Percentiles rank a stretch among this genome's conserved stretches.
These are phyloP conservation scores for Epichloe brachyelytri DNA, from an alignment of 2,329 filamentous ascomycete genomes.

Conservation along the genomic window DNA sequence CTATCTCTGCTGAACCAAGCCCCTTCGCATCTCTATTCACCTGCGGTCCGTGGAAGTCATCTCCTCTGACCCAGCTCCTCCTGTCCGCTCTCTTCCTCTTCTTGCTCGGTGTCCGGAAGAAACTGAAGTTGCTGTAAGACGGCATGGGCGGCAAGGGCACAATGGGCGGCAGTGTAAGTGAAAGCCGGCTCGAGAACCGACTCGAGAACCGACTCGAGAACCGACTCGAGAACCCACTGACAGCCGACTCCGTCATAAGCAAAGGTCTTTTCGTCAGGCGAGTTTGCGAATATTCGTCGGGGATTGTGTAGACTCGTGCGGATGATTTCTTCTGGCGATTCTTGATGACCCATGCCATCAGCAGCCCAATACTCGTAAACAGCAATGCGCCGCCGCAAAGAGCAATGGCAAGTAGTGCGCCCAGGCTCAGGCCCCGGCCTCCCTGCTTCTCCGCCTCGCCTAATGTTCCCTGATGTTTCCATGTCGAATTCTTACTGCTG, in stretches of 20 bases:
- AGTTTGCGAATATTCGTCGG: constrained; percentile 14
- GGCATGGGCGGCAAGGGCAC: constrained; percentile 19
- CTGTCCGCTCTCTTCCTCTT: neutral
- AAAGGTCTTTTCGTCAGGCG: constrained; percentile 20
- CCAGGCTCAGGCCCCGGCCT: constrained; percentile 17
- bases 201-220: constrained; percentile 3
- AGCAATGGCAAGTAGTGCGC: constrained; percentile 32
- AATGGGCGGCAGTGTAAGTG: constrained; percentile 16
- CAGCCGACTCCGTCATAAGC: constrained; percentile 6
- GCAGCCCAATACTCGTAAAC: constrained; percentile 28
- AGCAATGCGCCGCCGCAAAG: constrained; percentile 34
- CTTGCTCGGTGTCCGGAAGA: constrained; percentile 13
- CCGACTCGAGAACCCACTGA: constrained; percentile 7
- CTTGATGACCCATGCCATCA: constrained; percentile 27
- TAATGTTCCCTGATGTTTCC: constrained; percentile 1
- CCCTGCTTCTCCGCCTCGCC: constrained; percentile 4
- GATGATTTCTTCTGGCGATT: constrained; percentile 9
- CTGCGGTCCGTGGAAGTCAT: constrained; percentile 35
- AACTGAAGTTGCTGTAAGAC: constrained; percentile 17
- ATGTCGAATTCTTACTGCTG: neutral
- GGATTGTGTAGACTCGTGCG: constrained; percentile 17
- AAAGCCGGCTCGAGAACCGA: constrained; percentile 17
- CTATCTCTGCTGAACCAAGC: constrained; percentile 20
- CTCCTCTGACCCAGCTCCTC: constrained; percentile 24
- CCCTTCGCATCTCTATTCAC: constrained; percentile 15